Evolutionary conservation across 2,329 filamentous ascomycete genomes (phyloP).

Genomic region (Stagonosporopsis chrysanthemi): DNA sequence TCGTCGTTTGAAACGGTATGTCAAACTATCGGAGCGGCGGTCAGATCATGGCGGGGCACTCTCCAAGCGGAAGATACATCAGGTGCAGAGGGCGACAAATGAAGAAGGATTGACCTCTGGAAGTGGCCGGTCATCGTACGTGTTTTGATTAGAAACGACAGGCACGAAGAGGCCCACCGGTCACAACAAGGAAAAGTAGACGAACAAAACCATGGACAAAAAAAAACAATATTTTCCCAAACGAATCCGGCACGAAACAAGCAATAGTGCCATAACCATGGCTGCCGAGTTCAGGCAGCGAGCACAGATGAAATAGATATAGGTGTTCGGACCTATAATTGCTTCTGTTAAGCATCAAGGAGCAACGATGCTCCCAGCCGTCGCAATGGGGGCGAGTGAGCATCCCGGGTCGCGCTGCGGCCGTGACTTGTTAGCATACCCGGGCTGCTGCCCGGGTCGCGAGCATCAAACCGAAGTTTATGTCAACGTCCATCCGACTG

Average conservation of each 20-base stretch:
- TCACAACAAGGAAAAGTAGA: slow-evolving; percentile 7
- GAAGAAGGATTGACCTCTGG: not conserved
- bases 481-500: slow-evolving; percentile 8
- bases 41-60: not conserved
- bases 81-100: not conserved
- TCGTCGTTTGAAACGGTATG: slow-evolving; percentile 1
- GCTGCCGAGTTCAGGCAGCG: slow-evolving; percentile 1
- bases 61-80: not conserved
- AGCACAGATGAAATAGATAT: slow-evolving; percentile 21
- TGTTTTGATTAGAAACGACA: slow-evolving; percentile 3
- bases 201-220: not conserved
- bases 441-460: slow-evolving; percentile 18
- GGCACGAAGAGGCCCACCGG: not conserved
- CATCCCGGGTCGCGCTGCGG: slow-evolving; percentile 13
- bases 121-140: slow-evolving; percentile 9
- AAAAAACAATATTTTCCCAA: slow-evolving; percentile 5
- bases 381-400: slow-evolving; percentile 8
- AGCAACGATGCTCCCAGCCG: slow-evolving; percentile 27
- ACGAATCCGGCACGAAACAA: slow-evolving; percentile 4
- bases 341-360: slow-evolving; percentile 24
- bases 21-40: not conserved
- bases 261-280: slow-evolving; percentile 11
- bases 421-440: slow-evolving; percentile 14
- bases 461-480: slow-evolving; percentile 15
- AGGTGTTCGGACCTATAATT: slow-evolving; percentile 25